phyloP scores from a whole-genome alignment of 176 grass and related monocot genomes.

The Zizania latifolia region DNA sequence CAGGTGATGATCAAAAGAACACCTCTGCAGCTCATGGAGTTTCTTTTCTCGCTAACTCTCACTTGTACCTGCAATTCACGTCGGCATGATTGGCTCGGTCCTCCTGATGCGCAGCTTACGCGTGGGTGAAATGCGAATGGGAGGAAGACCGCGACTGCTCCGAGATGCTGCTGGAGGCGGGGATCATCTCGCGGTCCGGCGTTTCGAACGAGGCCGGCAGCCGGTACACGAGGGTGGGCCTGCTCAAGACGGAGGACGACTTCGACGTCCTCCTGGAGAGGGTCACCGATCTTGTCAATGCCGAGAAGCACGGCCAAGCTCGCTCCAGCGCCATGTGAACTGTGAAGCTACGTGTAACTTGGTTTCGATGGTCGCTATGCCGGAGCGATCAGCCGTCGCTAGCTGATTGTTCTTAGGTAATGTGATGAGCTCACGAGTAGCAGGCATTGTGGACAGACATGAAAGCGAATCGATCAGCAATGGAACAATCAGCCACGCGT shows the following conservation, averaged over 20 bases:
- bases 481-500: not conserved
- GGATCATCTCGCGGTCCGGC: slow-evolving; percentile 46
- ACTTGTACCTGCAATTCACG: not conserved
- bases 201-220: not conserved
- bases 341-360: not conserved
- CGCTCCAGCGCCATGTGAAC: slow-evolving; percentile 10
- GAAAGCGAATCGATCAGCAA: not conserved
- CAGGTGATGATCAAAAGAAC: too few relatives aligned
- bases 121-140: slow-evolving; percentile 74
- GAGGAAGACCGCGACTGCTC: slow-evolving; percentile 62
- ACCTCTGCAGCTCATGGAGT: too few relatives aligned
- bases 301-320: slow-evolving; percentile 4
- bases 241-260: slow-evolving; percentile 58
- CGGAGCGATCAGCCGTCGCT: not conserved
- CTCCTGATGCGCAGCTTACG: slow-evolving; percentile 49
- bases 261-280: slow-evolving; percentile 59
- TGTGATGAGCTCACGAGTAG: not conserved
- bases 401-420: not conserved
- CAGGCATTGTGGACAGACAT: not conserved
- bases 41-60: not conserved
- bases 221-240: slow-evolving; percentile 51
- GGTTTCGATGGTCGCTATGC: not conserved
- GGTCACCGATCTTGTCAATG: slow-evolving; percentile 44
- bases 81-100: too few relatives aligned
- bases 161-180: slow-evolving; percentile 34